These are phyloP conservation scores for Chrysosporium queenslandicum DNA, from an alignment of 2,329 filamentous ascomycete species.

Conservation along the genomic window DNA sequence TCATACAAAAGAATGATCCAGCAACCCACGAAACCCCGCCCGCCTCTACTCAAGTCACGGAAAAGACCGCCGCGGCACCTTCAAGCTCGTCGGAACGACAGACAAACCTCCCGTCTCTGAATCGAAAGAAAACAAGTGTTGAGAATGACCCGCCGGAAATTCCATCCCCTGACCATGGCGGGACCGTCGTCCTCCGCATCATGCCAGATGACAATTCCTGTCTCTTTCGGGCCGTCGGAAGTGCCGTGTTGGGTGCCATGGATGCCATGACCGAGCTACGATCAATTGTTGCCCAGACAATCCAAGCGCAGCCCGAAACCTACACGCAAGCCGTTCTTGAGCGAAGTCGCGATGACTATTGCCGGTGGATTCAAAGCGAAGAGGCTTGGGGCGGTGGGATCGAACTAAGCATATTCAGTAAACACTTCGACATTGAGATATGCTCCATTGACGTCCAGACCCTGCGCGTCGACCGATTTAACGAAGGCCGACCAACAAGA, in stretches of 20 bases:
- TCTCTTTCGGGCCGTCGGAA: conserved; percentile 81
- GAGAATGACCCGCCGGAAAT: conserved; percentile 54
- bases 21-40: neutral
- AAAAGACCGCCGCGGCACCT: neutral
- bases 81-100: conserved; percentile 10
- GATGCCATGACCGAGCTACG: conserved; percentile 63
- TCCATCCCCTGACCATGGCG: conserved; percentile 46
- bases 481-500: conserved; percentile 58
- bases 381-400: conserved; percentile 88
- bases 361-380: conserved; percentile 65
- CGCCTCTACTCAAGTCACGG: neutral
- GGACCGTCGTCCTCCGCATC: conserved; percentile 63
- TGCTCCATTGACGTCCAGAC: conserved; percentile 71
- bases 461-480: conserved; percentile 61
- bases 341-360: conserved; percentile 62
- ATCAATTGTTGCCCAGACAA: conserved; percentile 66
- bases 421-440: conserved; percentile 77
- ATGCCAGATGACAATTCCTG: conserved; percentile 97
- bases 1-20: conserved; percentile 41
- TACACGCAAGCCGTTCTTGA: conserved; percentile 73
- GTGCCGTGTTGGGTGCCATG: conserved; percentile 59
- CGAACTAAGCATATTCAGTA: conserved; percentile 73
- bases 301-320: conserved; percentile 59
- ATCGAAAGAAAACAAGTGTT: conserved; percentile 23
- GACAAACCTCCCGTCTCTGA: conserved; percentile 26